Evolutionary conservation across 495 filamentous ascomycete genomes (phyloP).

Genomic region (Xylaria grammica): DNA sequence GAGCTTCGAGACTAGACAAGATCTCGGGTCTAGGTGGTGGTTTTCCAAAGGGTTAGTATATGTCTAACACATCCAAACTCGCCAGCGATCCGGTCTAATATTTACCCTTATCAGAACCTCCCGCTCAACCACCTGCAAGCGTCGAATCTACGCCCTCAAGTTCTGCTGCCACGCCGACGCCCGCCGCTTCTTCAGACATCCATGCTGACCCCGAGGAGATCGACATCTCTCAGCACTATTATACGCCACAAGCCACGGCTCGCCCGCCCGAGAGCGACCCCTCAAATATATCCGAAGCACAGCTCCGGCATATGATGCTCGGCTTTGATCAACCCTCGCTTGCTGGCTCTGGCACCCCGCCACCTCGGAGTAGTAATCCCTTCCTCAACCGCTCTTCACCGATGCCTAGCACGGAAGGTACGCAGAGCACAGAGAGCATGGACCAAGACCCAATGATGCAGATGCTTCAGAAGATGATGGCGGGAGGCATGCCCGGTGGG

Average conservation of each 20-base stretch:
- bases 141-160: constrained; percentile 15
- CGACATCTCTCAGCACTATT: constrained; percentile 69
- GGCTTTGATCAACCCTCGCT: constrained; percentile 32
- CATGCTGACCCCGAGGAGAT: constrained; percentile 73
- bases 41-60: constrained; percentile 51
- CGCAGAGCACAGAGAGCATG: constrained; percentile 29
- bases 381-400: constrained; percentile 38
- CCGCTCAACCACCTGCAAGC: constrained; percentile 18
- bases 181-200: constrained; percentile 29
- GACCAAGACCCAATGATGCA: constrained; percentile 44
- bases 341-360: constrained; percentile 15
- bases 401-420: constrained; percentile 32
- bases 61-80: neutral
- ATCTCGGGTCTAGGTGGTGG: constrained; percentile 82
- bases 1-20: constrained; percentile 76
- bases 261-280: constrained; percentile 37
- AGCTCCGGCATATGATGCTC: constrained; percentile 54
- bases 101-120: constrained; percentile 11
- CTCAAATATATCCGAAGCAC: constrained; percentile 41
- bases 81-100: constrained; percentile 3
- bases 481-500: constrained; percentile 43
- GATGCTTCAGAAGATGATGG: constrained; percentile 51
- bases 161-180: constrained; percentile 23
- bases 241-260: constrained; percentile 48
- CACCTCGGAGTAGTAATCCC: constrained; percentile 24